A percentile compares a stretch with the other conserved stretches of the same genome.
Conservation (phyloP, 768 basidiomycete genomes). For the Leccinum aurantiacum region DNA sequence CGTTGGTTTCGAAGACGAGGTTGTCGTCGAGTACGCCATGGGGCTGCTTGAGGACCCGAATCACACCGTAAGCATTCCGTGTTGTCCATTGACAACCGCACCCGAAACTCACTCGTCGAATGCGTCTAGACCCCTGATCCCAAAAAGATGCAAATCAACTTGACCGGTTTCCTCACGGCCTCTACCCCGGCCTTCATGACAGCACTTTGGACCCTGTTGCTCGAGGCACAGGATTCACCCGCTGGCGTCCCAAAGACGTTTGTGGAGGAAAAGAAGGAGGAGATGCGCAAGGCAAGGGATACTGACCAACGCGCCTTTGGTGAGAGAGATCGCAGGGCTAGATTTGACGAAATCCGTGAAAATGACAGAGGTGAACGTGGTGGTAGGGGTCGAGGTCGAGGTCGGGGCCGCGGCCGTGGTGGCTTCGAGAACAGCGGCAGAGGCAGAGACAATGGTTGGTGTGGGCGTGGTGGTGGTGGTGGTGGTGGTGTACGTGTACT, state of each 20-base stretch:
- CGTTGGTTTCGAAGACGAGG: conserved; percentile 94
- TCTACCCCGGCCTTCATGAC: conserved; percentile 87
- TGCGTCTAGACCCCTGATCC: conserved; percentile 77
- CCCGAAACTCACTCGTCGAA: background rate
- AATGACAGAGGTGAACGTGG: conserved; percentile 49
- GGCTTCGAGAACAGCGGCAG: conserved; percentile 51
- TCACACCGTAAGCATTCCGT: conserved; percentile 60
- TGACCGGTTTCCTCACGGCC: conserved; percentile 90
- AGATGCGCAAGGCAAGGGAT: conserved; percentile 72
- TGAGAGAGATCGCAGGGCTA: conserved; percentile 66
- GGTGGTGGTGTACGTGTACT: conserved; percentile 46
- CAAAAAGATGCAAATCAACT: conserved; percentile 91
- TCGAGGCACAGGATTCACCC: conserved; percentile 87
- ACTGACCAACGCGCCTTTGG: conserved; percentile 64
- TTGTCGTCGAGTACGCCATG: conserved; percentile 95
- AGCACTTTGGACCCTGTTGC: conserved; percentile 84
- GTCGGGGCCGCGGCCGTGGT: conserved; percentile 52
- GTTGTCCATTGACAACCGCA: too few species aligned
- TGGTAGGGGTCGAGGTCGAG: conserved; percentile 59
- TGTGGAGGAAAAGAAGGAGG: conserved; percentile 89
- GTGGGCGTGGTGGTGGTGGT: conserved; percentile 56
- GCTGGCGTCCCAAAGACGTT: conserved; percentile 90
- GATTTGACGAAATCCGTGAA: conserved; percentile 68
- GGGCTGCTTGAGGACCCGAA: conserved; percentile 86
- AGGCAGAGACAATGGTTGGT: conserved; percentile 64